Base-by-base conservation (phyloP, 1,139 yeast genomes). In the Yamadazyma songkhlaensis region DNA sequence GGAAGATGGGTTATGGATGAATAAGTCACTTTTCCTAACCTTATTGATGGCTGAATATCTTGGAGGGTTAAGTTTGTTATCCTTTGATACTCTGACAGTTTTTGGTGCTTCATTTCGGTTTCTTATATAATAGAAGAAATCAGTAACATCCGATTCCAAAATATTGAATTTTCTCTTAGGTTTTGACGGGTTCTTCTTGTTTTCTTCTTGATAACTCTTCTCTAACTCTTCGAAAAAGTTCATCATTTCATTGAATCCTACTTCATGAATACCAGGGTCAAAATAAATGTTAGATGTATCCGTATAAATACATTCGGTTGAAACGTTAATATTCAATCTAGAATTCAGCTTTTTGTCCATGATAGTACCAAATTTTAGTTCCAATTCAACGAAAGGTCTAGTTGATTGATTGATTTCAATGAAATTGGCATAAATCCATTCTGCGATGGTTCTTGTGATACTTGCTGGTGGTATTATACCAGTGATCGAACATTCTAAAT, bases 391-490 rank as follows among this genome's bases (percentile, higher is more conserved):
- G 51, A 68, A 70, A 40, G 76, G 73, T 29, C 87, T 69, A 45
- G 79, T 75, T 21, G 73, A 76, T 10, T 76, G 78, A 13, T 76
- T 77, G 33, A 87, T 70, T 27, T 83, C 81, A 31, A 73, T 71
- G 39, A 88, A 71, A 46, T 85, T 84, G 22, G 95, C 90, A 67
- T 84, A 89, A 5, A 89, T 73, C 97, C 97, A 89, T 50, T 84
- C 88, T 11, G 95, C 86, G 6, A 89, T 79, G 29, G 87, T 79
- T 50, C 92, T 75, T 3, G 92, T 84, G 36, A 87, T 68, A 49
- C 88, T 92, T 48, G 87, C 88, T 35, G 86, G 84, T 1, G 97
- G 97, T 21, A 83, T 77, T 2, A 81, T 68, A 9, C 88, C 88
- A 1, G 88, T 77, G 15, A 87, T 72, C 22, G 85, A 79, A 40